Evolutionary conservation across 1,139 yeast genomes (phyloP).

Genomic region (Sugiyamaella novakii): DNA sequence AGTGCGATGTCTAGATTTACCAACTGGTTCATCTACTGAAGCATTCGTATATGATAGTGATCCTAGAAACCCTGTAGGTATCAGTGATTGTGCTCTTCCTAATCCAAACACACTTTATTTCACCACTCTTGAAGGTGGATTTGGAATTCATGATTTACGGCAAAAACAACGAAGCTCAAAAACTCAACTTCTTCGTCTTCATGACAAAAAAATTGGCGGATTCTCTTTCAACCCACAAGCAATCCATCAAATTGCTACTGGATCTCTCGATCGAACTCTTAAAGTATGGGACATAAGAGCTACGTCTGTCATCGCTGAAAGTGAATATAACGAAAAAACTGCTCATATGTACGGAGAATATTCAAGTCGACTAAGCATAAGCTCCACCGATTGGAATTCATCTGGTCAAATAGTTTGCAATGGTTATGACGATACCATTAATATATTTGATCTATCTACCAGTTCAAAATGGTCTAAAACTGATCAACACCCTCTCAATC

Average conservation of each 20-base stretch:
- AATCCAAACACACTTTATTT: slow-evolving; percentile 62
- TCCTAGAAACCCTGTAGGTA: slow-evolving; percentile 38
- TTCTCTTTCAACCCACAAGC: slow-evolving; percentile 72
- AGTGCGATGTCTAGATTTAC: slow-evolving; percentile 68
- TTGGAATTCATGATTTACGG: slow-evolving; percentile 70
- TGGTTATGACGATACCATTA: slow-evolving; percentile 86
- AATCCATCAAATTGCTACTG: slow-evolving; percentile 70
- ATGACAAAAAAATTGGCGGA: slow-evolving; percentile 91
- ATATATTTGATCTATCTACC: slow-evolving; percentile 52
- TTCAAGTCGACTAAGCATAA: slow-evolving; percentile 73
- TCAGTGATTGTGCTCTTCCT: slow-evolving; percentile 56
- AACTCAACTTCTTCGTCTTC: slow-evolving; percentile 55
- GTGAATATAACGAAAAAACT: slow-evolving; percentile 48
- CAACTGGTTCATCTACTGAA: slow-evolving; percentile 60
- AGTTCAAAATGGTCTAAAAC: slow-evolving; percentile 27
- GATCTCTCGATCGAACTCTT: slow-evolving; percentile 81
- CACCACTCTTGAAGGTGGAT: slow-evolving; percentile 78
- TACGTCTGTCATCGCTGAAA: slow-evolving; percentile 46
- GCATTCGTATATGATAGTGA: slow-evolving; percentile 41
- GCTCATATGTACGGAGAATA: slow-evolving; percentile 65
- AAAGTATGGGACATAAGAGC: slow-evolving; percentile 84
- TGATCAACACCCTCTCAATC: slow-evolving; percentile 45
- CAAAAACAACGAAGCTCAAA: slow-evolving; percentile 28
- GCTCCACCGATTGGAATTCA: slow-evolving; percentile 83
- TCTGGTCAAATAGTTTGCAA: slow-evolving; percentile 81